Evolutionary conservation across 371 early-diverging fungal genomes (phyloP), one percentile per base, ranked within the genome.

Genomic region (Mucor plumbeus): DNA sequence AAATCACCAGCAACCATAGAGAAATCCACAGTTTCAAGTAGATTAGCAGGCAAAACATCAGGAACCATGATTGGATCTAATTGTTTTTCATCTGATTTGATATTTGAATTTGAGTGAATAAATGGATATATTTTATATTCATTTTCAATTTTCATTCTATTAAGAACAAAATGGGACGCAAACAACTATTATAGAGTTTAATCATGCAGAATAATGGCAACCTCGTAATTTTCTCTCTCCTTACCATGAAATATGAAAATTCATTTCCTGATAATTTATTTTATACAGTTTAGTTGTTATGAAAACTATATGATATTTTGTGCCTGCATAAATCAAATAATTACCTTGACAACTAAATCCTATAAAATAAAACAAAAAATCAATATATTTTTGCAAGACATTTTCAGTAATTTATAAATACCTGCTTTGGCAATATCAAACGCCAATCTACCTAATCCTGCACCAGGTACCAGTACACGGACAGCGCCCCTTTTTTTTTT

Each of bases 1-100:
- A 98, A 98, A 75, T 98, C 99, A 53, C 99, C 99, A 7, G 96
- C 97, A 1, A 91, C 91, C 97, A 98, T 97, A 4, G 95, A 95
- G 68, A 97, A 98, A 64, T 93, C 92, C 0, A 88, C 91, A 3
- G 84, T 84, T 2, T 71, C 63, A 0, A 93, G 92, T 47, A 95
- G 74, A 31, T 75, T 75, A 57, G 82, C 75, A 15, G 90, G 93
- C 35, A 92, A 73, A 5, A 91, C 87, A 71, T 98, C 99, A 7
- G 99, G 99, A 26, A 97, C 87, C 39, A 48, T 59, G 1, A 95
- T 85, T 10, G 90, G 74, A 13, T 78, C 69, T 40, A 94, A 65
- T 65, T 94, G 93, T 59, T 91, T 79, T 7, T 83, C 76, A 10
- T 85, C 68, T 0, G 79, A 69, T 11, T 77, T 81, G 63, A 88